These are phyloP conservation scores for Aschersonia sp. DNA, from an alignment of 2,329 filamentous ascomycete genomes.

Conservation along the genomic window DNA sequence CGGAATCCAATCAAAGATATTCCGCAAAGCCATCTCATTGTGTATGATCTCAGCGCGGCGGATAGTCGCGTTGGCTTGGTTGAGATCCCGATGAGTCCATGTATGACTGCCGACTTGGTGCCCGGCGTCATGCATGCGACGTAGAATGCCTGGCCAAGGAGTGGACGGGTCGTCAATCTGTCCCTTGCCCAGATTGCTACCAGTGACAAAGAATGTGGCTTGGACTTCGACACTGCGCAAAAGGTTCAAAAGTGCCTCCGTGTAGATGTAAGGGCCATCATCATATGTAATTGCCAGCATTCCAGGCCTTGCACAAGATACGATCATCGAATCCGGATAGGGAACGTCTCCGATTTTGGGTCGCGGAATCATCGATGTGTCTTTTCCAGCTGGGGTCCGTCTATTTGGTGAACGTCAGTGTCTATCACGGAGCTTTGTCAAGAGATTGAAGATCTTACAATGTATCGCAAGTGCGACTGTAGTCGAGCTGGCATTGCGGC, in stretches of 20 bases:
- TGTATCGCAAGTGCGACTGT: no score
- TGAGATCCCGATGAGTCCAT: constrained; percentile 30
- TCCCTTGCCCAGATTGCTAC: constrained; percentile 25
- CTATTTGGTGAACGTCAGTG: neutral
- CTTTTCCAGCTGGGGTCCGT: neutral
- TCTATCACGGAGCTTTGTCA: neutral
- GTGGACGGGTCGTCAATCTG: constrained; percentile 22
- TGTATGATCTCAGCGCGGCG: constrained; percentile 24
- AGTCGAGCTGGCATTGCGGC: no score
- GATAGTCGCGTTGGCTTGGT: constrained; percentile 16
- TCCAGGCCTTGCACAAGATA: constrained; percentile 17
- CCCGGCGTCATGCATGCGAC: constrained; percentile 24
- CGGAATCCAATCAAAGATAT: constrained; percentile 25
- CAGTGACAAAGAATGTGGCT: constrained; percentile 27
- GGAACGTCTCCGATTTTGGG: constrained; percentile 18
- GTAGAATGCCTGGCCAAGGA: constrained; percentile 21
- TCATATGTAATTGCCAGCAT: constrained; percentile 31
- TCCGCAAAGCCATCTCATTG: constrained; percentile 28
- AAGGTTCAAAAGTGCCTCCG: constrained; percentile 23
- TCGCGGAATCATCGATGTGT: constrained; percentile 10
- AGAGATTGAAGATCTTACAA: no score
- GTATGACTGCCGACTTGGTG: constrained; percentile 33
- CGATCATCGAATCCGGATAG: constrained; percentile 19
- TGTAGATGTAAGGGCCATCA: constrained; percentile 29
- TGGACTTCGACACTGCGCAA: constrained; percentile 15